phyloP scores from a whole-genome alignment of 495 filamentous ascomycete species.

The Aspergillus carlsbadensis region DNA sequence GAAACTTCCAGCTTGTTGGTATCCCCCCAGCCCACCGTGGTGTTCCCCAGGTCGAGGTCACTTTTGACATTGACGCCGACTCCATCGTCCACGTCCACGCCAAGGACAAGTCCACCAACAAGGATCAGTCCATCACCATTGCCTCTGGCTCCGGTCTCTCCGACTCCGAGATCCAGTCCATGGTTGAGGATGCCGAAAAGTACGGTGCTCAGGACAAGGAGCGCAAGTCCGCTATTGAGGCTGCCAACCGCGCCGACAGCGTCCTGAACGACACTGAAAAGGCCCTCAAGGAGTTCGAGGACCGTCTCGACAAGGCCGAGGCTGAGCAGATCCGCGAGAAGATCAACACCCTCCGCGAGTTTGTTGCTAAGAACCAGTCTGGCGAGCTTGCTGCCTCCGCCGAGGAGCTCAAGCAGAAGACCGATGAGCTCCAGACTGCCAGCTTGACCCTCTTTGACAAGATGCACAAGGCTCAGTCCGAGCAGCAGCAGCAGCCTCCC shows the following conservation, averaged over 20 bases:
- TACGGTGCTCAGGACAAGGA: slow-evolving; percentile 95
- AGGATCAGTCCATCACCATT: slow-evolving; percentile 99
- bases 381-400: slow-evolving; percentile 84
- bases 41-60: slow-evolving; percentile 97
- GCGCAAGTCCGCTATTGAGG: slow-evolving; percentile 91
- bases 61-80: slow-evolving; percentile 99
- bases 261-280: slow-evolving; percentile 98
- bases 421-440: slow-evolving; percentile 92
- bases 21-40: slow-evolving; percentile 97
- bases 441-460: slow-evolving; percentile 98
- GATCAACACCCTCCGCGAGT: slow-evolving; percentile 84
- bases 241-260: slow-evolving; percentile 94
- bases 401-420: slow-evolving; percentile 95
- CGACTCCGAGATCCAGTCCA: slow-evolving; percentile 87
- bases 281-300: slow-evolving; percentile 92
- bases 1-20: slow-evolving; percentile 99
- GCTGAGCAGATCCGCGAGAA: slow-evolving; percentile 90
- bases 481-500: slow-evolving; percentile 59
- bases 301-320: slow-evolving; percentile 95
- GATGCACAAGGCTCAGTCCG: slow-evolving; percentile 94
- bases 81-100: slow-evolving; percentile 98
- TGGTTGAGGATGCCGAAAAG: slow-evolving; percentile 97
- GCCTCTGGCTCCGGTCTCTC: slow-evolving; percentile 98
- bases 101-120: slow-evolving; percentile 99
- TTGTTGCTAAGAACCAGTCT: slow-evolving; percentile 90